Base-by-base conservation (phyloP, 140 eudicot species). In the Stevia rebaudiana region DNA sequence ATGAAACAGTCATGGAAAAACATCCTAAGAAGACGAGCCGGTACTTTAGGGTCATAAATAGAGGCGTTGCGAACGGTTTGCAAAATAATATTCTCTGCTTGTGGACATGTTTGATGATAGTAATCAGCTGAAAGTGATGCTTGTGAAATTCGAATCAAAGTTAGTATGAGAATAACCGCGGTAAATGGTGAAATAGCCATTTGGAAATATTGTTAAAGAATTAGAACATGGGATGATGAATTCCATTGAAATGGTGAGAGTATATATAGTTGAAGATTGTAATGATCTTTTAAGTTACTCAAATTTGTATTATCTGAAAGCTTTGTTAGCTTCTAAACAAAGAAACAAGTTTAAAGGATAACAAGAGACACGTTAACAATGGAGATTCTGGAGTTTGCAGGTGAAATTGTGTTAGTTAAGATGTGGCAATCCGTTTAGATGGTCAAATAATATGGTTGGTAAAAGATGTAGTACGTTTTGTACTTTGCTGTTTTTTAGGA, bases 1-100 rank as follows among this genome's bases (percentile, higher is more conserved):
- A 89, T 67, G 85, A 86, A 86, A 70, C 97, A 86, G 48, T 89
- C 97, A 65, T 89, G 97, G 78, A 89, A 86, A 85, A 86, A 89
- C 89, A 89, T 83, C 60, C 97, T 74, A 30, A 89, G 85, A 11
- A 86, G 47, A 13, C 95, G 83, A 55, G 92, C 92, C 0, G 97
- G 92, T 61, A 81, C 87, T 78, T 86, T 89, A 43, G 89, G 85
- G 78, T 89, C 97, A 61, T 62, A 74, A 11, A 63, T 72, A 7
- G 92, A 71, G 21, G 92, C 95, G 23, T 82, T 82, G 0, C 75
- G 84, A 79, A 90, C 68, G 7, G 87, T 78, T 61, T 83, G 76
- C 12, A n/a, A 69, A 22, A 90, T 76, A 24, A 90, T 84, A 22
- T 12, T 52, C 56, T 90, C 97, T 4, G 95, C 95, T 12, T 79